phyloP scores from a whole-genome alignment of 208 protist species.

The Strigomonas galati region DNA sequence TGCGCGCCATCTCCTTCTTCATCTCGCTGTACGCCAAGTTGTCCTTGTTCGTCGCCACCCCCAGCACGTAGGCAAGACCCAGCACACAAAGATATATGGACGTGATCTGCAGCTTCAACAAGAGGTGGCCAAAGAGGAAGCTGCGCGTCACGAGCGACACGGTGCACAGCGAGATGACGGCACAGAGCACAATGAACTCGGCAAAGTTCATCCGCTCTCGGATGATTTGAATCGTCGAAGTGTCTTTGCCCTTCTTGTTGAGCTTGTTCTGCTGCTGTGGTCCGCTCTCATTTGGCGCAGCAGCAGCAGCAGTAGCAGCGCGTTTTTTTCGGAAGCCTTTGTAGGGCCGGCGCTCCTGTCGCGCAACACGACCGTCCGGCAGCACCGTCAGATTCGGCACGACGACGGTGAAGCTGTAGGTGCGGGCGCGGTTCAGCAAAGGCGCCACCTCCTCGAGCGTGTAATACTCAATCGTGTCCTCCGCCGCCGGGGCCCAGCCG shows the following conservation, averaged over 20 bases:
- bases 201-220: no score
- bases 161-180: neutral
- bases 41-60: conserved; percentile 28
- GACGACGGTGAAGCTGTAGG: conserved; percentile 50
- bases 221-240: no score
- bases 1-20: conserved; percentile 24
- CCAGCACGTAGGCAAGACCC: conserved; percentile 33
- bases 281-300: neutral
- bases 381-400: conserved; percentile 35
- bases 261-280: neutral
- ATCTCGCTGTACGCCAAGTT: conserved; percentile 32
- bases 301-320: neutral
- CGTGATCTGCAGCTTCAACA: conserved; percentile 24
- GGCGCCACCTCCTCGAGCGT: conserved; percentile 37
- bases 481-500: neutral
- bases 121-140: neutral
- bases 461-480: conserved; percentile 19
- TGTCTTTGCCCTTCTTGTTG: no score
- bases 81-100: conserved; percentile 17
- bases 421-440: conserved; percentile 41
- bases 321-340: neutral
- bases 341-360: neutral
- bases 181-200: conserved; percentile 3
- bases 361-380: conserved; percentile 23
- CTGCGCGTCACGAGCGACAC: neutral